Evolutionary conservation across 441 rosid genomes (phyloP).

Genomic region (Isatis lusitanica): DNA sequence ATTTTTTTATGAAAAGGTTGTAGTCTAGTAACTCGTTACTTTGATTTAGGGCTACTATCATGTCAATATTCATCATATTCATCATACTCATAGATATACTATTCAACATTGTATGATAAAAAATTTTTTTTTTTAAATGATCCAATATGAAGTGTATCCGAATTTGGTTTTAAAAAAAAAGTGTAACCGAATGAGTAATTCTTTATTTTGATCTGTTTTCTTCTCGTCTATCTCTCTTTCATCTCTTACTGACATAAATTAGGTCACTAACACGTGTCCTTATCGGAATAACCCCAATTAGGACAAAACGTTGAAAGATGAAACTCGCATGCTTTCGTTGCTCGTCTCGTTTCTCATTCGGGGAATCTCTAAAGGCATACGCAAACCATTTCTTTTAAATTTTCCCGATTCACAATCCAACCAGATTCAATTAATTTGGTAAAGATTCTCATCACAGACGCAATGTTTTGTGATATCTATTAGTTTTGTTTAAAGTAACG

Average conservation of each 20-base stretch:
- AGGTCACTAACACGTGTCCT: slow-evolving; percentile 19
- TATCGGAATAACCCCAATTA: slow-evolving; percentile 15
- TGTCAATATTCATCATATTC: too few species aligned
- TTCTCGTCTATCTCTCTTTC: neutral
- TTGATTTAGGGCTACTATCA: too few species aligned
- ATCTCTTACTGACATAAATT: neutral
- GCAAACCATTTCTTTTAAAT: slow-evolving; percentile 24
- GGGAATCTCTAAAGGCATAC: slow-evolving; percentile 17
- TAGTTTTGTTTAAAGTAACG: neutral
- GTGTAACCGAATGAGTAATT: too few species aligned
- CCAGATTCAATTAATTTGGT: slow-evolving; percentile 29
- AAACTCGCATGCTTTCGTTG: slow-evolving; percentile 19
- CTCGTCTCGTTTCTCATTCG: slow-evolving; percentile 21
- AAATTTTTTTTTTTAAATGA: too few species aligned
- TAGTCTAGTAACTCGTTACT: too few species aligned
- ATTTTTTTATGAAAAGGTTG: too few species aligned
- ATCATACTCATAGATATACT: too few species aligned
- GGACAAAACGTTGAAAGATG: slow-evolving; percentile 19
- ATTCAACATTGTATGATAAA: too few species aligned
- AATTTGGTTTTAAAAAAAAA: too few species aligned
- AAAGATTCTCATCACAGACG: slow-evolving; percentile 13
- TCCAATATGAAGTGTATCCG: neutral
- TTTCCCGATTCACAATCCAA: slow-evolving; percentile 24
- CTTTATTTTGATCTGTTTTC: neutral
- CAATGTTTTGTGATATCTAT: slow-evolving; percentile 7